A percentile compares a stretch with the other conserved stretches of the same genome.
phyloP scores from a whole-genome alignment of 305 asterid genomes.

The Rubia peregrina region DNA sequence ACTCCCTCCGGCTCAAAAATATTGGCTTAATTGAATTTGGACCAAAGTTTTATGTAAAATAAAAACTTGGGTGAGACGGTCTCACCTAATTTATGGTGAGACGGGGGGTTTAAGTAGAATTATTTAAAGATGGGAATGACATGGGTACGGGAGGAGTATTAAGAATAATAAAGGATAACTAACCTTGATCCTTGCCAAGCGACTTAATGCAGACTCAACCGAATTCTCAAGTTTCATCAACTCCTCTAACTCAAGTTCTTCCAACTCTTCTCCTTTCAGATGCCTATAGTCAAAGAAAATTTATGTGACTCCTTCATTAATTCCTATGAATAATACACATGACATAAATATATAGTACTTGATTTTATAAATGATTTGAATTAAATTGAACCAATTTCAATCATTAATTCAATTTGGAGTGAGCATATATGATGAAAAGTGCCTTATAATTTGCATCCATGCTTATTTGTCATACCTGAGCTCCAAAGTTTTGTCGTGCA shows the following conservation, averaged over 20 bases:
- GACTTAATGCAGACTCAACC: slow-evolving; percentile 47
- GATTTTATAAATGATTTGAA: no score
- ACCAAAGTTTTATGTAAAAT: no score
- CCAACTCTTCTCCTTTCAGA: slow-evolving; percentile 68
- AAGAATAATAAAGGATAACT: neutral
- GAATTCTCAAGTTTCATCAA: slow-evolving; percentile 58
- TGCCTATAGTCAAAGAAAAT: slow-evolving; percentile 27
- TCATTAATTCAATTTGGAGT: no score
- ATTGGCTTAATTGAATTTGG: no score
- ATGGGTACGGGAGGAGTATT: no score
- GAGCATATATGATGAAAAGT: neutral
- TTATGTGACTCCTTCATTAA: neutral
- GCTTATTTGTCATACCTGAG: slow-evolving; percentile 36
- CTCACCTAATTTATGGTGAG: no score
- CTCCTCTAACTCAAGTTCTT: slow-evolving; percentile 54
- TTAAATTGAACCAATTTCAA: no score
- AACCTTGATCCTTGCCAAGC: slow-evolving; percentile 52
- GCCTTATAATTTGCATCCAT: neutral
- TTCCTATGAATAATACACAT: neutral
- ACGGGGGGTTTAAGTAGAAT: no score
- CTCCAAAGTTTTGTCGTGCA: slow-evolving; percentile 36
- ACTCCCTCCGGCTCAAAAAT: no score
- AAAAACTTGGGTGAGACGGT: no score
- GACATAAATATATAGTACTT: no score
- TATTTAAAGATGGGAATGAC: no score